Evolutionary conservation across 139 green algal genomes (phyloP).

Genomic region (Spirogloea muscicola): DNA sequence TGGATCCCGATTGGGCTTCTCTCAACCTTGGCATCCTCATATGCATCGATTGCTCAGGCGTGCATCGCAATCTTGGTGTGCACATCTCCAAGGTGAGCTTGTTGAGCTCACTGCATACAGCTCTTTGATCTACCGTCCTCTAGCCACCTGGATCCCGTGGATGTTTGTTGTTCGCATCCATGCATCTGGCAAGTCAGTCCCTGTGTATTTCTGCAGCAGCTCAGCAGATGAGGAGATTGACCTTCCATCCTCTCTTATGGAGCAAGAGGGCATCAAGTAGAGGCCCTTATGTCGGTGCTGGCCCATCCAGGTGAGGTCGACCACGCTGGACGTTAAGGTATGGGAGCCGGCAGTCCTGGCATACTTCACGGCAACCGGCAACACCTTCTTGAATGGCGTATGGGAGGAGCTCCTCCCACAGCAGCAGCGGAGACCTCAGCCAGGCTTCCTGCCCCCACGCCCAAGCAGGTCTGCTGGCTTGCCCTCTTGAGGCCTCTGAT

Average conservation of each 20-base stretch:
- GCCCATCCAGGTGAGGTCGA: constrained; percentile 40
- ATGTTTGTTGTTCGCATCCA: no score
- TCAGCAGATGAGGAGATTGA: no score
- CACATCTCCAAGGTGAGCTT: constrained; percentile 67
- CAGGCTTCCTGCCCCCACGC: not conserved
- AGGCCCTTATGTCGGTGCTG: no score
- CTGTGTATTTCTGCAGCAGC: no score
- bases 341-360: constrained; percentile 46
- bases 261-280: no score
- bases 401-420: constrained; percentile 28
- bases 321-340: constrained; percentile 47
- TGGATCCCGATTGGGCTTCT: constrained; percentile 80
- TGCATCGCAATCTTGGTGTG: constrained; percentile 83
- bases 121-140: no score
- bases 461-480: not conserved
- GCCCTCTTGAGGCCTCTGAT: not conserved
- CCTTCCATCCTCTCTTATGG: no score
- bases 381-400: constrained; percentile 34
- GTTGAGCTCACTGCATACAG: no score
- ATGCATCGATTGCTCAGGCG: constrained; percentile 87
- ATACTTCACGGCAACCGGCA: constrained; percentile 36
- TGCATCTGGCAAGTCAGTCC: no score
- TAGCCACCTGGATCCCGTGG: no score
- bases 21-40: constrained; percentile 84
- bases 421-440: not conserved